These are phyloP conservation scores for Wickerhamomyces queroliae DNA, from an alignment of 805 yeast genomes.

Conservation along the genomic window DNA sequence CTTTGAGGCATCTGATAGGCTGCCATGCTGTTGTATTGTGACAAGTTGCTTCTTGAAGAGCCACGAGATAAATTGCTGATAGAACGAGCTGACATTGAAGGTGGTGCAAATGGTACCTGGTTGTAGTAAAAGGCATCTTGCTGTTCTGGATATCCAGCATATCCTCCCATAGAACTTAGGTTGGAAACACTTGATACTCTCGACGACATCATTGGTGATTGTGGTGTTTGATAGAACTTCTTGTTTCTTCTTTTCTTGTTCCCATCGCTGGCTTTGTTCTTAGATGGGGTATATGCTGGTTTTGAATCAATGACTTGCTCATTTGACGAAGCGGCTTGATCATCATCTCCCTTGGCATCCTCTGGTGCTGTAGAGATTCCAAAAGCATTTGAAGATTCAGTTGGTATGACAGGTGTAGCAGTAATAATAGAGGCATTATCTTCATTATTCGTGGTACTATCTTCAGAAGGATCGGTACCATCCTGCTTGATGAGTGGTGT, in stretches of 20 bases:
- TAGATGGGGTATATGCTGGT: neutral
- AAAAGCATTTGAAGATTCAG: conserved; percentile 9
- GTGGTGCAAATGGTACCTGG: conserved; percentile 11
- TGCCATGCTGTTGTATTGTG: conserved; percentile 3
- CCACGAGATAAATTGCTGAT: conserved; percentile 1
- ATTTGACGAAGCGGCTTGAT: neutral
- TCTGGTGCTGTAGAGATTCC: conserved; percentile 11
- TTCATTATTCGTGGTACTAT: conserved; percentile 1
- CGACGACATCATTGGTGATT: conserved; percentile 12
- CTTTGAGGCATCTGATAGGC: neutral
- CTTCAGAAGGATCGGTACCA: conserved; percentile 13
- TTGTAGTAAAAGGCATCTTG: conserved; percentile 3
- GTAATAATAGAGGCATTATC: conserved; percentile 3
- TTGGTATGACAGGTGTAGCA: neutral
- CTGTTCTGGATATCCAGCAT: conserved; percentile 6
- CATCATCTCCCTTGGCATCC: neutral
- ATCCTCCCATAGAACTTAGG: conserved; percentile 10
- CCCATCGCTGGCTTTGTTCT: neutral
- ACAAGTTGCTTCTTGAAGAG: conserved; percentile 4
- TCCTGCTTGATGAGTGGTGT: too few relatives aligned
- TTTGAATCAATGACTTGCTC: too few relatives aligned
- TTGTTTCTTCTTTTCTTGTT: neutral
- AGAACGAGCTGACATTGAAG: conserved; percentile 4
- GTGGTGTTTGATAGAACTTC: conserved; percentile 1
- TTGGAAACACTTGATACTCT: conserved; percentile 12